These are phyloP conservation scores for Nitzschia palea DNA, from an alignment of 108 stramenopile genomes.

Conservation along the genomic window DNA sequence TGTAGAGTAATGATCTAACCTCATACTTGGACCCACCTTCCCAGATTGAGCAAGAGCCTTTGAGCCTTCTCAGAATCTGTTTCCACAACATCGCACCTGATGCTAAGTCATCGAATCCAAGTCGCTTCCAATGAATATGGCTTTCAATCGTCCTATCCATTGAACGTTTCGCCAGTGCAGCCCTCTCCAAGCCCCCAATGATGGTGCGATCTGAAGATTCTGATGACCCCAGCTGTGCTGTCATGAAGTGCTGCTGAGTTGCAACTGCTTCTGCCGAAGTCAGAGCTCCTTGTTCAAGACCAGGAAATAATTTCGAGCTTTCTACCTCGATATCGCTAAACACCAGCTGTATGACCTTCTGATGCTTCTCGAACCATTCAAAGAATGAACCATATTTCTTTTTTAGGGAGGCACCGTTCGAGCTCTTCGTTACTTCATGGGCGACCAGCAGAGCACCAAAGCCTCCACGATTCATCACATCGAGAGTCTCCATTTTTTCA, in stretches of 20 bases:
- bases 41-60: slow-evolving; percentile 86
- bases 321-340: slow-evolving; percentile 65
- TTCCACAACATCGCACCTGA: slow-evolving; percentile 90
- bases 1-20: slow-evolving; percentile 44
- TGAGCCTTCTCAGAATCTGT: slow-evolving; percentile 72
- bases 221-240: slow-evolving; percentile 59
- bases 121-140: slow-evolving; percentile 85
- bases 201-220: slow-evolving; percentile 80
- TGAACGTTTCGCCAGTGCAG: slow-evolving; percentile 67
- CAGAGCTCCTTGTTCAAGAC: slow-evolving; percentile 42
- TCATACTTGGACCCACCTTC: slow-evolving; percentile 64
- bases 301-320: slow-evolving; percentile 48
- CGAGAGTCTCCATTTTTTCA: slow-evolving; percentile 68
- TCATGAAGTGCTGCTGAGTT: slow-evolving; percentile 76
- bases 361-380: slow-evolving; percentile 75
- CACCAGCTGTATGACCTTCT: slow-evolving; percentile 62
- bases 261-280: slow-evolving; percentile 78
- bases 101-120: slow-evolving; percentile 89
- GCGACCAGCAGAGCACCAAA: slow-evolving; percentile 79
- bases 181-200: slow-evolving; percentile 70
- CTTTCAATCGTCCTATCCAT: slow-evolving; percentile 75
- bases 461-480: slow-evolving; percentile 83
- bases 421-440: slow-evolving; percentile 66
- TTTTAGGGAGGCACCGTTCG: slow-evolving; percentile 43
- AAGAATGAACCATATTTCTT: slow-evolving; percentile 77